phyloP scores from a whole-genome alignment of 176 grass and related monocot genomes.

The Aegilops longissima region DNA sequence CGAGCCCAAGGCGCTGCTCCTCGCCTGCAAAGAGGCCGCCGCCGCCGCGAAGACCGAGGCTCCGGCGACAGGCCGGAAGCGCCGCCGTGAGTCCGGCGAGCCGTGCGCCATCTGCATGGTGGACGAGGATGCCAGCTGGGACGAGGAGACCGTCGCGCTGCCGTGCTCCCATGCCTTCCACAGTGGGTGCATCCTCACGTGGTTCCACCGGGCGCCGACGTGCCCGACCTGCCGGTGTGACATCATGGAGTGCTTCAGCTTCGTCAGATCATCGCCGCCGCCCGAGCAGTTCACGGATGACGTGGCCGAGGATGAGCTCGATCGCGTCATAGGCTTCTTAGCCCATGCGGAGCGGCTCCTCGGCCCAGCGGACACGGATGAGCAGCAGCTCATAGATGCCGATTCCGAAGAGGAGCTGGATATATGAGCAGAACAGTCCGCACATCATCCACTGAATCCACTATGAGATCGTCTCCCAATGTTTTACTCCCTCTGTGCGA shows the following conservation, averaged over 20 bases:
- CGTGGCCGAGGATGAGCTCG: not conserved
- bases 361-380: not conserved
- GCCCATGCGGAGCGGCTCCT: no score
- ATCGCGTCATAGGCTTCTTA: no score
- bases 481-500: no score
- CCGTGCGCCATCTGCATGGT: not conserved
- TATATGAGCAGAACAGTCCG: no score
- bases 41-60: not conserved
- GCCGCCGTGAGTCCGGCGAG: not conserved
- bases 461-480: no score
- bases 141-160: not conserved
- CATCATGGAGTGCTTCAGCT: not conserved
- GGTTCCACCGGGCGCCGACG: not conserved
- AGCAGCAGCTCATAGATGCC: not conserved
- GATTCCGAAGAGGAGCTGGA: no score
- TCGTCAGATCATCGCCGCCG: not conserved
- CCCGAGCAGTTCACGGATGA: not conserved
- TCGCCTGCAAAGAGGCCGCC: not conserved
- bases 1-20: not conserved
- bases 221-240: not conserved
- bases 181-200: not conserved
- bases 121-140: not conserved
- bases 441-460: no score
- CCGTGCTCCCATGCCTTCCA: not conserved
- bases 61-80: not conserved